phyloP scores from a whole-genome alignment of 2,329 filamentous ascomycete species.

The Beauveria brongniartii region DNA sequence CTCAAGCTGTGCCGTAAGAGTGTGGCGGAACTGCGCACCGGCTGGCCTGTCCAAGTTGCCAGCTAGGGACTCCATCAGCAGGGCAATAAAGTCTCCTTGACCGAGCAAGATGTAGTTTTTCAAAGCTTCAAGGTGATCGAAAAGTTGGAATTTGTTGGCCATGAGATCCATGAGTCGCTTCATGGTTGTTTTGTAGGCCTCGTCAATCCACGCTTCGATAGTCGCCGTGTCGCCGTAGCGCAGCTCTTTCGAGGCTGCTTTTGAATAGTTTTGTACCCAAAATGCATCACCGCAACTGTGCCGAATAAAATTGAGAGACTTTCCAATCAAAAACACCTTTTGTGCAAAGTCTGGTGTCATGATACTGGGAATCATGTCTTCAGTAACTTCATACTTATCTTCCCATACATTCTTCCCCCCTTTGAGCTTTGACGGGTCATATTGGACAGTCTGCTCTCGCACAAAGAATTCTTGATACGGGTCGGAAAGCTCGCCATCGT shows the following conservation, averaged over 20 bases:
- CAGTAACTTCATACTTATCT: constrained; percentile 85
- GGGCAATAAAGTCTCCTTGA: constrained; percentile 92
- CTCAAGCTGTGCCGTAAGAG: constrained; percentile 92
- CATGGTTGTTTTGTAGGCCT: constrained; percentile 98
- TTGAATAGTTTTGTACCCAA: constrained; percentile 95
- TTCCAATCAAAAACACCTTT: constrained; percentile 95
- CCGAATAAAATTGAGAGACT: constrained; percentile 95
- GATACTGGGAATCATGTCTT: constrained; percentile 84
- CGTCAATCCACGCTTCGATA: constrained; percentile 86
- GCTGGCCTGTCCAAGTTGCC: constrained; percentile 89
- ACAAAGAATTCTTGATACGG: constrained; percentile 96
- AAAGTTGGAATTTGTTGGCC: constrained; percentile 90
- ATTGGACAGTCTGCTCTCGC: constrained; percentile 58
- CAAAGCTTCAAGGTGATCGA: constrained; percentile 81
- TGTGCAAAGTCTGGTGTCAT: constrained; percentile 90
- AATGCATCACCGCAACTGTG: constrained; percentile 88
- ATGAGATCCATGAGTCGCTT: constrained; percentile 86
- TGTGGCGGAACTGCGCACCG: constrained; percentile 95
- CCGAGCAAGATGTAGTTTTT: constrained; percentile 94
- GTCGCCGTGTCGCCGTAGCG: constrained; percentile 89
- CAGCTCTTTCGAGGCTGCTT: constrained; percentile 83
- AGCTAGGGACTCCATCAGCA: constrained; percentile 93
- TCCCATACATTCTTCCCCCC: constrained; percentile 92
- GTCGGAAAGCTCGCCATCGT: constrained; percentile 95
- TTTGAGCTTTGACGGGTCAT: constrained; percentile 43